Evolutionary conservation across 139 green algal species (phyloP).

Genomic region (Chlamydomonas incerta): DNA sequence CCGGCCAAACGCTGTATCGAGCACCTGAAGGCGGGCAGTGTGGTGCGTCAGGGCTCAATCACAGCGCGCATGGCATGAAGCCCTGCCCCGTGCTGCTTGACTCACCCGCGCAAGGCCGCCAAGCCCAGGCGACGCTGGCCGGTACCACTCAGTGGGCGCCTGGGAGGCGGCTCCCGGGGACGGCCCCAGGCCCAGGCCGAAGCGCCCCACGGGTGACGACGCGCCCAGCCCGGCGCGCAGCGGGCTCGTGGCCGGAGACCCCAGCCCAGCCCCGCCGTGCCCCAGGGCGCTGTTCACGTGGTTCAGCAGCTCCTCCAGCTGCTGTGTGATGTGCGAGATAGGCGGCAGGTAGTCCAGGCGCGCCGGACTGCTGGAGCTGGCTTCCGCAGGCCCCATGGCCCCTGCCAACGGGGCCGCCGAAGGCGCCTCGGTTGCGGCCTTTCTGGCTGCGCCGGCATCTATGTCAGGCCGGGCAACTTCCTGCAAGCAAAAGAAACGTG

Average conservation of each 20-base stretch:
- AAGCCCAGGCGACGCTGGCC: neutral
- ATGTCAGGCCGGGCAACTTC: too few relatives aligned
- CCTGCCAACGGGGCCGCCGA: too few relatives aligned
- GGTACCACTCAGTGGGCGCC: neutral
- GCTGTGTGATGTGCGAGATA: neutral
- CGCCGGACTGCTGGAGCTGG: neutral
- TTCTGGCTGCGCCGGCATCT: too few relatives aligned
- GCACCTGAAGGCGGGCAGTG: too few relatives aligned
- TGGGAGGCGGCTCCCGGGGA: neutral
- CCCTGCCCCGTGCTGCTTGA: neutral
- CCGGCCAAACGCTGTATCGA: too few relatives aligned
- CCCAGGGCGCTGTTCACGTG: neutral
- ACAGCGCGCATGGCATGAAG: too few relatives aligned
- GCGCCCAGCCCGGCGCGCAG: neutral
- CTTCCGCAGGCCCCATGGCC: too few relatives aligned
- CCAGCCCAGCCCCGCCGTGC: neutral
- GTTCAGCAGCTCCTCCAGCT: slow-evolving; percentile 16
- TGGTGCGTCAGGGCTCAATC: too few relatives aligned
- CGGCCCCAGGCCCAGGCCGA: neutral
- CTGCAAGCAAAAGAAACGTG: too few relatives aligned
- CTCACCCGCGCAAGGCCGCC: neutral
- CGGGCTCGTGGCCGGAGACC: neutral
- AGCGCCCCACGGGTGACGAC: too few relatives aligned
- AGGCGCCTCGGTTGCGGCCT: too few relatives aligned
- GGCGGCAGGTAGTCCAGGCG: neutral